Evolutionary conservation across 2,329 filamentous ascomycete genomes (phyloP).

Genomic region (Talaromyces verruculosus): DNA sequence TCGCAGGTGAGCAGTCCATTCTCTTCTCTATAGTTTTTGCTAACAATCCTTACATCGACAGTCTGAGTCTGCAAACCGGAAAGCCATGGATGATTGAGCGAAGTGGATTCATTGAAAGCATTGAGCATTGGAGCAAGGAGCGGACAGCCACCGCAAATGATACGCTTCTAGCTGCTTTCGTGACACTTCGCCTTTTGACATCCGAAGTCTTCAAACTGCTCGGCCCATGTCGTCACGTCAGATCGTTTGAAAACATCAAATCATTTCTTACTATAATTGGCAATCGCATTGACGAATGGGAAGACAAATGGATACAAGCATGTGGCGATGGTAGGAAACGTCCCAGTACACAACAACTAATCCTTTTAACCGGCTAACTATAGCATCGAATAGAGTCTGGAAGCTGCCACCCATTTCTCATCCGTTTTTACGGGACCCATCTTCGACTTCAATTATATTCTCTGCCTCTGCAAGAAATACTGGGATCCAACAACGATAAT

Average conservation of each 20-base stretch:
- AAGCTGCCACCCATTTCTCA: slow-evolving; percentile 39
- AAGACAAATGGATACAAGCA: slow-evolving; percentile 11
- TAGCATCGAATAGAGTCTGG: slow-evolving; percentile 17
- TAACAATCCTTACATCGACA: slow-evolving; percentile 21
- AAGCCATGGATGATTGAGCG: slow-evolving; percentile 47
- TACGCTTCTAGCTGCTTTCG: slow-evolving; percentile 37
- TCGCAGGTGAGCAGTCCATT: slow-evolving; percentile 31
- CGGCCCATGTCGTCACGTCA: slow-evolving; percentile 16
- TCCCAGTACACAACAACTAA: neutral
- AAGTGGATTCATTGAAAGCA: slow-evolving; percentile 38
- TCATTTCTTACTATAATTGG: slow-evolving; percentile 14
- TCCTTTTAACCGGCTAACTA: neutral
- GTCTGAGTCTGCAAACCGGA: slow-evolving; percentile 44
- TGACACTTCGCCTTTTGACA: slow-evolving; percentile 39
- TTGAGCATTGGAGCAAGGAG: slow-evolving; percentile 35
- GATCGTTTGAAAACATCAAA: neutral
- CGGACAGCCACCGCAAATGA: slow-evolving; percentile 34
- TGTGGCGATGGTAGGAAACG: neutral
- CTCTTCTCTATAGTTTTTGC: neutral
- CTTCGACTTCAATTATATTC: slow-evolving; percentile 41
- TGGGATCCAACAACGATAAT: slow-evolving; percentile 27
- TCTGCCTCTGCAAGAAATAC: slow-evolving; percentile 35
- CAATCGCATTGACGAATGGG: slow-evolving; percentile 20
- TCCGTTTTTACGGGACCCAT: slow-evolving; percentile 43
- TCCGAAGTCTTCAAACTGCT: slow-evolving; percentile 34